phyloP scores from a whole-genome alignment of 495 filamentous ascomycete genomes.

The Staphylotrichum longicolle region DNA sequence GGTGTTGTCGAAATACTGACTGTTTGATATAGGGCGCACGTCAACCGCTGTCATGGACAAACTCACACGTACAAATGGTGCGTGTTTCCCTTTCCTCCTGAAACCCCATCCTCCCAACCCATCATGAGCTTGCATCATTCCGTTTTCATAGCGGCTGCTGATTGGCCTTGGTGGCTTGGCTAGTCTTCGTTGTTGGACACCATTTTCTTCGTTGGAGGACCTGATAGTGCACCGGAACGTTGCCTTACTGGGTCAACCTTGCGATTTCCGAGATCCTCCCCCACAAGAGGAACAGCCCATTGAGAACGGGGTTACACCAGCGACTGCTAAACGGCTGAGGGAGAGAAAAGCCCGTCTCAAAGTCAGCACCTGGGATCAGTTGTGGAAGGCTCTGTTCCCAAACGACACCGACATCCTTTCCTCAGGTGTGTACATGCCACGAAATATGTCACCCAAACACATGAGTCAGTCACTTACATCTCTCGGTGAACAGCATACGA shows the following conservation, averaged over 20 bases:
- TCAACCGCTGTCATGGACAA: background rate
- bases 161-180: too few relatives aligned
- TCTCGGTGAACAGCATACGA: background rate
- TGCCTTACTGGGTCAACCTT: too few relatives aligned
- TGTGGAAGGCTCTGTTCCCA: constrained; percentile 7
- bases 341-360: background rate
- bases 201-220: too few relatives aligned
- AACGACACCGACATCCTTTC: background rate
- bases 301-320: background rate
- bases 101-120: too few relatives aligned
- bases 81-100: too few relatives aligned
- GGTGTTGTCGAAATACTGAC: background rate
- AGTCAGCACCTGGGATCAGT: background rate
- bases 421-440: background rate
- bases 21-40: background rate
- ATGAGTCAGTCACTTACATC: too few relatives aligned
- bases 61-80: too few relatives aligned
- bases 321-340: background rate
- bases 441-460: too few relatives aligned
- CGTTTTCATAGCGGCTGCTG: too few relatives aligned
- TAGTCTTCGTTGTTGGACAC: too few relatives aligned
- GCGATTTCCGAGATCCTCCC: background rate
- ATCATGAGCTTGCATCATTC: too few relatives aligned
- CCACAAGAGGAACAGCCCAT: background rate
- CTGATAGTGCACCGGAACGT: too few relatives aligned